phyloP scores from a whole-genome alignment of 2,329 filamentous ascomycete genomes.

The Colletotrichum sp. region DNA sequence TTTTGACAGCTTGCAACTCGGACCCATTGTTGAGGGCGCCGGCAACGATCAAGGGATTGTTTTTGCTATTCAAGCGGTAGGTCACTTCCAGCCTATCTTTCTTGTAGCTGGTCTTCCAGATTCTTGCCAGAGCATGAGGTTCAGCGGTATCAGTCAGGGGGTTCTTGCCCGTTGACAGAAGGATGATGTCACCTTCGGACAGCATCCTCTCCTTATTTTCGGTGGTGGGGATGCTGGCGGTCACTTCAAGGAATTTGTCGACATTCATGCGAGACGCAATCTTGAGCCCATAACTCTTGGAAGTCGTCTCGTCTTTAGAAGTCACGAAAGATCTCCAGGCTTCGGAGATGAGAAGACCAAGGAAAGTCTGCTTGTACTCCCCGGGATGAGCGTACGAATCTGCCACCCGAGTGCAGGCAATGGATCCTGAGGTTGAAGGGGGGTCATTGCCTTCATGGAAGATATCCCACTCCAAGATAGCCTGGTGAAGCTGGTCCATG shows the following conservation, averaged over 20 bases:
- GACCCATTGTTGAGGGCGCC: constrained; percentile 67
- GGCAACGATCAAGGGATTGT: constrained; percentile 63
- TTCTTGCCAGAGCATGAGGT: constrained; percentile 84
- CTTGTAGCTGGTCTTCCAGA: constrained; percentile 81
- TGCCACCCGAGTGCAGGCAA: constrained; percentile 74
- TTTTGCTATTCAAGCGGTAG: constrained; percentile 77
- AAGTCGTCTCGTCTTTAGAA: constrained; percentile 82
- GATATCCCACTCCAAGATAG: constrained; percentile 92
- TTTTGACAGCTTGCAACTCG: constrained; percentile 76
- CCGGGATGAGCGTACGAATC: constrained; percentile 77
- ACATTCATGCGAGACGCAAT: constrained; percentile 87
- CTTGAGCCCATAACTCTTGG: constrained; percentile 85
- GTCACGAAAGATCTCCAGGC: constrained; percentile 95
- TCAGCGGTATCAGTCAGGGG: constrained; percentile 70
- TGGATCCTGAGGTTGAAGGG: constrained; percentile 65
- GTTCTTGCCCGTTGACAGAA: constrained; percentile 77
- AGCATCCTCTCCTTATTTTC: constrained; percentile 76
- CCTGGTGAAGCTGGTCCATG: constrained; percentile 82
- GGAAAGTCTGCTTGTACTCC: constrained; percentile 88
- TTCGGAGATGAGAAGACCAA: constrained; percentile 88
- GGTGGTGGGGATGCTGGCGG: constrained; percentile 75
- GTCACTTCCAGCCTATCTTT: constrained; percentile 83
- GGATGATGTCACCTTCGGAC: constrained; percentile 85
- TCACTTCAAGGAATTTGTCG: constrained; percentile 91
- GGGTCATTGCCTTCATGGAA: constrained; percentile 90